Base-by-base conservation (phyloP, 176 grass and related monocot species). In the Guadua angustifolia region DNA sequence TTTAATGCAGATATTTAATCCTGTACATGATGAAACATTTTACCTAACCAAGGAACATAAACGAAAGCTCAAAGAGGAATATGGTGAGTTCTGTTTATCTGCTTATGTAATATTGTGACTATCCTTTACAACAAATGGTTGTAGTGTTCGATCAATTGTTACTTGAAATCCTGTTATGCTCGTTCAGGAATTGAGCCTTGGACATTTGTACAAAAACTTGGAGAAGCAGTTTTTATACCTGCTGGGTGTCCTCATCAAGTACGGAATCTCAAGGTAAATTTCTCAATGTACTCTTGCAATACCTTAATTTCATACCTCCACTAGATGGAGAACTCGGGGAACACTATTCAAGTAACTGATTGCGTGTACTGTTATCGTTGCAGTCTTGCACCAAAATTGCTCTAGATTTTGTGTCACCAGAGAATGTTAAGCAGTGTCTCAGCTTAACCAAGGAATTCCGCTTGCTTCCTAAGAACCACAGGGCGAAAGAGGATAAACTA, bases 161-260 rank as follows among this genome's bases (percentile, higher is more conserved):
- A 35, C 46, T 83, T 53, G 46, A 71, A 74, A 66, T 47, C 44
- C 46, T 75, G 13, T 17, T 72, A 75, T 86, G 35, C 38, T 75
- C 16, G 10, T 88, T 32, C 61, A 95, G 93, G 90, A 88, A 76
- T 92, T 0, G 93, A 95, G 45, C 93, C 93, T 51, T 95, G 93
- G 93, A 92, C 93, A 56, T 95, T 95, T 86, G 88, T 88, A 68
- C 93, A 95, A 88, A 83, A 59, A 70, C 88, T 95, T 88, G 93
- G 93, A 64, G 93, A 95, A 60, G 93, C 93, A 2, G 85, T 95
- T 39, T 92, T 94, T 36, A 92, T 94, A 62, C 93, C 93, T 81
- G 90, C 93, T 7, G 90, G 93, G 7, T 94, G 90, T 58, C 93
- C 90, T 47, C 93, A 94, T 86, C 93, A 95, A 95, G 93, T 95